phyloP scores from a whole-genome alignment of 78 protist species.

The Corallochytrium limacisporum region DNA sequence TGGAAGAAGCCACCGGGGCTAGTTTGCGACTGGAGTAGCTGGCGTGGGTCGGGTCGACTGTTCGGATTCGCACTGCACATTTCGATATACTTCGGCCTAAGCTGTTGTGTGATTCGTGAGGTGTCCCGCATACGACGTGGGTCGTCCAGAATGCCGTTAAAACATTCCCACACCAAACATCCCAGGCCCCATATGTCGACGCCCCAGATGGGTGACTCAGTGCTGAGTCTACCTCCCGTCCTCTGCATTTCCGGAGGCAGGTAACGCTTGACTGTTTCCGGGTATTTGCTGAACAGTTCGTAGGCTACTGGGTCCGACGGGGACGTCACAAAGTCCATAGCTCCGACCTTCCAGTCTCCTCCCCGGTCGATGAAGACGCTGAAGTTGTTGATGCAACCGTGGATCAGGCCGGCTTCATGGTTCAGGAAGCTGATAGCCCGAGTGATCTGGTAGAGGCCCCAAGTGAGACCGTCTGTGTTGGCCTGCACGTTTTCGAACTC shows the following conservation, averaged over 20 bases:
- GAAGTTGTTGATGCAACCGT: neutral
- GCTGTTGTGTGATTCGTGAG: too few species aligned
- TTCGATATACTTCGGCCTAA: too few species aligned
- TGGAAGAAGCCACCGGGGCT: neutral
- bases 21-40: neutral
- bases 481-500: constrained; percentile 48
- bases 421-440: constrained; percentile 1
- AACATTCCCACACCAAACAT: too few species aligned
- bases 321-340: constrained; percentile 1
- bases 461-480: neutral
- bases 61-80: neutral
- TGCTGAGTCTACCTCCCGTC: neutral
- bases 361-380: constrained; percentile 3
- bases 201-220: too few species aligned
- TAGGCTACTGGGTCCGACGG: neutral
- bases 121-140: too few species aligned
- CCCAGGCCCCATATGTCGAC: too few species aligned
- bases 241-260: constrained; percentile 1
- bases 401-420: constrained; percentile 10
- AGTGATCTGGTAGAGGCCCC: neutral
- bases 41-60: neutral
- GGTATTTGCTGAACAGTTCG: neutral
- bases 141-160: too few species aligned
- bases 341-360: constrained; percentile 31
- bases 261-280: neutral